phyloP scores from a whole-genome alignment of 352 stramenopile species.

The Pythium myriotylum region DNA sequence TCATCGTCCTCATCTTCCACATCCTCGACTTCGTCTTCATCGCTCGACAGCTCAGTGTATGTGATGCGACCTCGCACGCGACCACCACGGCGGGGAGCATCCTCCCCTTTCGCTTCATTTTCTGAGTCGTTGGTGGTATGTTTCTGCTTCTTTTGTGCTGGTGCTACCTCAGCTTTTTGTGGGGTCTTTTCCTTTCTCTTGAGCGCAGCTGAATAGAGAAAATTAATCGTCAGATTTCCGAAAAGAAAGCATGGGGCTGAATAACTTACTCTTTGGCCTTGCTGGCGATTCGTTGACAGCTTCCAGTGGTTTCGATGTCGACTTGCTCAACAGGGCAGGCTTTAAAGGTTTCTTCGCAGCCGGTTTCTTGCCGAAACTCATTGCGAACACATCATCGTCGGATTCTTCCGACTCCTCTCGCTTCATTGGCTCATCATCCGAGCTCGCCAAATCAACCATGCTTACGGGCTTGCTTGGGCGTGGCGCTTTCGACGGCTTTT shows the following conservation, averaged over 20 bases:
- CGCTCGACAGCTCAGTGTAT: conserved; percentile 59
- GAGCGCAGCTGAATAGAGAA: conserved; percentile 19
- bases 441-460: conserved; percentile 50
- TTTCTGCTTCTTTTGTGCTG: conserved; percentile 44
- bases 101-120: conserved; percentile 29
- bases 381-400: conserved; percentile 73
- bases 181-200: conserved; percentile 39
- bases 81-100: conserved; percentile 24
- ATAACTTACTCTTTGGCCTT: conserved; percentile 31
- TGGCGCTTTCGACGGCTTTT: conserved; percentile 31
- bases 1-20: conserved; percentile 33
- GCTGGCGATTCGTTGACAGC: conserved; percentile 24
- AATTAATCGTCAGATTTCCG: too few species aligned
- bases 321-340: conserved; percentile 20
- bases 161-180: conserved; percentile 30
- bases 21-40: conserved; percentile 39
- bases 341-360: conserved; percentile 35
- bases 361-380: conserved; percentile 49
- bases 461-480: conserved; percentile 20
- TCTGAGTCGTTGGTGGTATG: conserved; percentile 23
- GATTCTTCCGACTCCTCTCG: conserved; percentile 15
- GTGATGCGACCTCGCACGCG: conserved; percentile 24
- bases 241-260: too few species aligned
- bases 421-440: conserved; percentile 37
- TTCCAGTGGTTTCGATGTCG: conserved; percentile 1